Percentiles rank a stretch among this genome's conserved stretches.
Evolutionary conservation across 2,329 filamentous ascomycete genomes (phyloP).

Genomic region (Diaporthe batatas): DNA sequence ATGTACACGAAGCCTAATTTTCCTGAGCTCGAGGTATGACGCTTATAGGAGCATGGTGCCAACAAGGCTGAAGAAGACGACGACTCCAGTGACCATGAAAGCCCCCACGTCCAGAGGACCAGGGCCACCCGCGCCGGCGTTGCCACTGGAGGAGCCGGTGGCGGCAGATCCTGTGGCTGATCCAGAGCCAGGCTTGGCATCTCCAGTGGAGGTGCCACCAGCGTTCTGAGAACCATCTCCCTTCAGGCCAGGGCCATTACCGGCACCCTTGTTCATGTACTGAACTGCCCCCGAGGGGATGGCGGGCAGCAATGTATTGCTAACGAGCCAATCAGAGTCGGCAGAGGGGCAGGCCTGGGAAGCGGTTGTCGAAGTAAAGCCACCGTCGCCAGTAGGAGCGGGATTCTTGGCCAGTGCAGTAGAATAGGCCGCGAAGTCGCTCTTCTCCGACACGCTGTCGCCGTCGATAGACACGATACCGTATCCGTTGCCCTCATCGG

Average conservation of each 20-base stretch:
- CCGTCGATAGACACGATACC: conserved; percentile 80
- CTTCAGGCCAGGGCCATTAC: conserved; percentile 65
- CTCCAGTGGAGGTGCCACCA: conserved; percentile 60
- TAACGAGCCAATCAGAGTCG: conserved; percentile 64
- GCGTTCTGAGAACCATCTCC: conserved; percentile 68
- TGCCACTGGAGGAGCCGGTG: conserved; percentile 48
- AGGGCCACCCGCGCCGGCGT: conserved; percentile 51
- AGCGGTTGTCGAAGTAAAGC: conserved; percentile 62
- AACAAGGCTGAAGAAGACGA: conserved; percentile 53
- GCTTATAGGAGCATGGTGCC: conserved; percentile 57
- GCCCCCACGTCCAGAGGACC: conserved; percentile 55
- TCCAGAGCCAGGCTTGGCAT: conserved; percentile 56
- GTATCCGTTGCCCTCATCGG: conserved; percentile 81
- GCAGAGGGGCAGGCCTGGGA: conserved; percentile 63
- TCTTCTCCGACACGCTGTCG: conserved; percentile 65
- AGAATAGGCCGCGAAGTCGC: conserved; percentile 72
- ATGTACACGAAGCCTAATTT: conserved; percentile 4
- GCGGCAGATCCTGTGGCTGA: conserved; percentile 53
- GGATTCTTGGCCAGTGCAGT: conserved; percentile 63
- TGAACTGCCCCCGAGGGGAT: conserved; percentile 65
- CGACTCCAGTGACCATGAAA: conserved; percentile 52
- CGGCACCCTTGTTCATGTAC: conserved; percentile 68
- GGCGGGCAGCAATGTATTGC: conserved; percentile 62
- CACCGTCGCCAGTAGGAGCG: conserved; percentile 64
- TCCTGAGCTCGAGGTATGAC: neutral